Conservation (phyloP, 2,329 filamentous ascomycete genomes). For the Paraphoma sp. region DNA sequence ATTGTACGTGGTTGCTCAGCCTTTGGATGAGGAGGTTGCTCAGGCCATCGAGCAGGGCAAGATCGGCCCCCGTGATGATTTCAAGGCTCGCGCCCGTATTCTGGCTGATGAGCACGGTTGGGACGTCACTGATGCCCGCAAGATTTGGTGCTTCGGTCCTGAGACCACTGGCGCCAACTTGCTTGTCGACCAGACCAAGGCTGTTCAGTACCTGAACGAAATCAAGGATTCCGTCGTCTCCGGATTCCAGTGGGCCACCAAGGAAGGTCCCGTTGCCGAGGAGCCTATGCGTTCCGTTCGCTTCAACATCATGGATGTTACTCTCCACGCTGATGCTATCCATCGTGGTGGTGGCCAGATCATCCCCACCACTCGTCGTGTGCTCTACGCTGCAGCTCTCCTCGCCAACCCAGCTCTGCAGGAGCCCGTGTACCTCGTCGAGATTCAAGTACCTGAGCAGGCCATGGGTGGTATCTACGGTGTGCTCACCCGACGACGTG, state of each 20-base stretch:
- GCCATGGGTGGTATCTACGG: constrained; percentile 99
- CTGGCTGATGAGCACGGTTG: constrained; percentile 97
- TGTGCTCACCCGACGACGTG: constrained; percentile 96
- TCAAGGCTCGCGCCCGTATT: constrained; percentile 97
- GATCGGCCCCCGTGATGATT: constrained; percentile 94
- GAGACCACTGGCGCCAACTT: constrained; percentile 98
- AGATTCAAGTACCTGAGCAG: constrained; percentile 98
- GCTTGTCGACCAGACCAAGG: constrained; percentile 99
- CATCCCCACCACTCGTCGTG: constrained; percentile 97
- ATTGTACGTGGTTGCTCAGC: constrained; percentile 94
- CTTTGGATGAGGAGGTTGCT: constrained; percentile 89
- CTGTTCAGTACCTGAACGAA: constrained; percentile 99
- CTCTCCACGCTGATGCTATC: constrained; percentile 98
- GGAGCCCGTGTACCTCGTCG: constrained; percentile 98
- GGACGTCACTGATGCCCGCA: constrained; percentile 99
- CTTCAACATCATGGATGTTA: constrained; percentile 99
- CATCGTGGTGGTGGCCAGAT: constrained; percentile 99
- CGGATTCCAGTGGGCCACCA: constrained; percentile 99
- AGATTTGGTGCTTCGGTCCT: constrained; percentile 99
- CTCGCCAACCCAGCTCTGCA: constrained; percentile 89
- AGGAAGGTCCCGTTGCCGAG: constrained; percentile 96
- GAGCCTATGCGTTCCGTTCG: constrained; percentile 97
- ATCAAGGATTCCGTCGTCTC: constrained; percentile 99
- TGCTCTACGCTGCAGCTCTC: constrained; percentile 90
- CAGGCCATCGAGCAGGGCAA: constrained; percentile 90